These are phyloP conservation scores for Gynochthodes officinalis DNA, from an alignment of 257 asterid species.

Conservation along the genomic window DNA sequence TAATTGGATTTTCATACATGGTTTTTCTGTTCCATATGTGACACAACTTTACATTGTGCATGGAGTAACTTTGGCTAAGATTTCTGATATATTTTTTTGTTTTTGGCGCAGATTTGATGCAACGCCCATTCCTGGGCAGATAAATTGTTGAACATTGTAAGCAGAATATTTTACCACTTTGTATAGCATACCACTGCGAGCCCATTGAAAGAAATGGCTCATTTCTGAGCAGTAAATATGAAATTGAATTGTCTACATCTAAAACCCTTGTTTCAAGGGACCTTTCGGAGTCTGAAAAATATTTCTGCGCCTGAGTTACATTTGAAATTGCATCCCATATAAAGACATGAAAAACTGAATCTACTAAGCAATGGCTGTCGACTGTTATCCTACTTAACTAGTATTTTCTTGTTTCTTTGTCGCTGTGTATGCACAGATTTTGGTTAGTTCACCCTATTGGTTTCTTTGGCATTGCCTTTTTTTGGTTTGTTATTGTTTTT, in stretches of 20 bases:
- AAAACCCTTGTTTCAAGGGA: constrained; percentile 29
- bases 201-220: constrained; percentile 33
- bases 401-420: constrained; percentile 20
- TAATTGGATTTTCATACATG: too few relatives aligned
- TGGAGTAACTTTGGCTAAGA: too few relatives aligned
- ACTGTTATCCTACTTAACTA: constrained; percentile 28
- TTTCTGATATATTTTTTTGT: too few relatives aligned
- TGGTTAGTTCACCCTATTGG: constrained; percentile 28
- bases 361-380: constrained; percentile 25
- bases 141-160: too few relatives aligned
- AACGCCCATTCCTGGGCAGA: too few relatives aligned
- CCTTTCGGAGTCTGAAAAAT: constrained; percentile 19
- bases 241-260: constrained; percentile 28
- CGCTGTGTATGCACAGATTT: constrained; percentile 20
- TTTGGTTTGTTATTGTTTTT: constrained; percentile 13
- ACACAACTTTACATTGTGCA: too few relatives aligned
- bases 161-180: too few relatives aligned
- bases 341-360: constrained; percentile 27
- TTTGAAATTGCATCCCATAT: constrained; percentile 25
- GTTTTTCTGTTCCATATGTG: too few relatives aligned
- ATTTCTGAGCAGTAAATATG: constrained; percentile 30
- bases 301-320: constrained; percentile 30
- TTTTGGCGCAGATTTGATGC: too few relatives aligned
- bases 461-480: constrained; percentile 24
- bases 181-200: neutral